These are phyloP conservation scores for Yamadazyma diospyri DNA, from an alignment of 1,139 yeast genomes.

Conservation along the genomic window DNA sequence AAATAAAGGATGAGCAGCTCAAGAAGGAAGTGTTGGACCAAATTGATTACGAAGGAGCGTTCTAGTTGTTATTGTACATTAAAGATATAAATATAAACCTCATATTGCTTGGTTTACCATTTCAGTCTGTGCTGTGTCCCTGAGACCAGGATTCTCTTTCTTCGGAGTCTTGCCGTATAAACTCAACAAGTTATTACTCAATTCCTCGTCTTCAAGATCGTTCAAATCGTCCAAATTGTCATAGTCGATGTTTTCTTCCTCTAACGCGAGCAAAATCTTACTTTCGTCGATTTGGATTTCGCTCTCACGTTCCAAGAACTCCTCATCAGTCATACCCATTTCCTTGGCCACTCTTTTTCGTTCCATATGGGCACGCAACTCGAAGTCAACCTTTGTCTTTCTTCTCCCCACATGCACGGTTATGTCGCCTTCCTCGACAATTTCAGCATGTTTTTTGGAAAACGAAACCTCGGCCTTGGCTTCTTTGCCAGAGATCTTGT, in stretches of 20 bases:
- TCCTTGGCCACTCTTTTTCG: slow-evolving; percentile 25
- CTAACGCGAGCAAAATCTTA: slow-evolving; percentile 14
- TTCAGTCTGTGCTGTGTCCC: background rate
- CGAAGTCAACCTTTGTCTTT: slow-evolving; percentile 48
- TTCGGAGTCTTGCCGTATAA: too few species aligned
- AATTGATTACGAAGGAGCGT: slow-evolving; percentile 48
- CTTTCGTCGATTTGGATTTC: slow-evolving; percentile 9
- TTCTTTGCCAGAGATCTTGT: slow-evolving; percentile 64
- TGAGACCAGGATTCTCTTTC: background rate
- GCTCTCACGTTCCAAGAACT: slow-evolving; percentile 11
- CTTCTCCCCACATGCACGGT: slow-evolving; percentile 48
- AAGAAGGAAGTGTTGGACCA: slow-evolving; percentile 64
- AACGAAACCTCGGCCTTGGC: slow-evolving; percentile 55
- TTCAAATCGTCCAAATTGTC: slow-evolving; percentile 6
- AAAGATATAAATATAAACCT: too few species aligned
- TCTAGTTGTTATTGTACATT: slow-evolving; percentile 6
- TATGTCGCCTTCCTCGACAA: slow-evolving; percentile 42
- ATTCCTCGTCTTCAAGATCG: slow-evolving; percentile 7
- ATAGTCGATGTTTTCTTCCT: slow-evolving; percentile 12
- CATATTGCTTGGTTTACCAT: too few species aligned
- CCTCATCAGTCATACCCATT: slow-evolving; percentile 10
- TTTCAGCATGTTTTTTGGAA: slow-evolving; percentile 47
- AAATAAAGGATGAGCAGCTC: slow-evolving; percentile 49
- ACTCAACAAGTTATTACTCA: background rate
- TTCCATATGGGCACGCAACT: slow-evolving; percentile 47